phyloP scores from a whole-genome alignment of 169 alveolate genomes.

The Plasmodium vinckei region DNA sequence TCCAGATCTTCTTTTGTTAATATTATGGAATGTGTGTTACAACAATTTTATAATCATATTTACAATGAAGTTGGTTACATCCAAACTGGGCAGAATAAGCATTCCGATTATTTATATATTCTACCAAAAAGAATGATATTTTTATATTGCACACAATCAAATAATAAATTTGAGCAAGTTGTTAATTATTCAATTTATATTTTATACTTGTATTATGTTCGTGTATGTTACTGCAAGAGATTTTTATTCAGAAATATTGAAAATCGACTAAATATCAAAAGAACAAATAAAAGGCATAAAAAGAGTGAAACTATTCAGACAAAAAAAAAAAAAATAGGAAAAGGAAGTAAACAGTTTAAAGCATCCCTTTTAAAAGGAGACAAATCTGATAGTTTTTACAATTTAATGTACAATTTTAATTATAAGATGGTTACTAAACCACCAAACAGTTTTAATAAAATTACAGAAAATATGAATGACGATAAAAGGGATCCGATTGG shows the following conservation, averaged over 20 bases:
- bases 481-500: not conserved
- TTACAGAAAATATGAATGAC: not conserved
- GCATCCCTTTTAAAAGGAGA: too few species aligned
- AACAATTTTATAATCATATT: slow-evolving; percentile 12
- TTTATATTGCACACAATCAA: slow-evolving; percentile 6
- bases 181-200: slow-evolving; percentile 34
- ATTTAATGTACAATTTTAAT: too few species aligned
- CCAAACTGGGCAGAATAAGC: not conserved
- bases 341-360: not conserved
- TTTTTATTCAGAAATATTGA: not conserved
- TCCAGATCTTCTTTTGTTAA: not conserved
- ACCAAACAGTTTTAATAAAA: slow-evolving; percentile 4
- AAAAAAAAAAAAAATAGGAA: not conserved
- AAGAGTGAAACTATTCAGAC: not conserved
- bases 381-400: not conserved
- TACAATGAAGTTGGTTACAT: not conserved
- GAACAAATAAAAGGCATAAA: not conserved
- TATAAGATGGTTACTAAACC: too few species aligned
- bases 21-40: slow-evolving; percentile 20
- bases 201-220: slow-evolving; percentile 42
- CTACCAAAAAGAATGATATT: slow-evolving; percentile 21
- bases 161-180: slow-evolving; percentile 25
- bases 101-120: not conserved
- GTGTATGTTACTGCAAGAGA: not conserved
- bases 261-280: too few species aligned